Evolutionary conservation across 345 rosid species (phyloP).

Genomic region (Dipteronia sinensis): DNA sequence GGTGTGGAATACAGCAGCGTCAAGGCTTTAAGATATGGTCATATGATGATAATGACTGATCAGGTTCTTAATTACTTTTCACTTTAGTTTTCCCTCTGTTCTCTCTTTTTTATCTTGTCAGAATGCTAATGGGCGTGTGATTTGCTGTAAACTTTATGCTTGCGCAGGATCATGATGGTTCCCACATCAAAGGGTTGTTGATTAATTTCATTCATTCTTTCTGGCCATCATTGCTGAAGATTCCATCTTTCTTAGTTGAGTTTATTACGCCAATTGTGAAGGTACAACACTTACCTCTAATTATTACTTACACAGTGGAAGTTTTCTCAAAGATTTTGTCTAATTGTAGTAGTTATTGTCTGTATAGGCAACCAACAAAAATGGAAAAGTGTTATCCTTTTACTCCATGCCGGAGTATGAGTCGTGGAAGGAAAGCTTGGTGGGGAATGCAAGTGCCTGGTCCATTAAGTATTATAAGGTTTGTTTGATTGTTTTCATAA

Average conservation of each 20-base stretch:
- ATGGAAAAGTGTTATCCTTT: conserved; percentile 53
- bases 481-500: conserved; percentile 20
- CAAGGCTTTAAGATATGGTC: conserved; percentile 95
- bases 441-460: conserved; percentile 76
- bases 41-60: conserved; percentile 99
- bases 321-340: not conserved
- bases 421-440: conserved; percentile 76
- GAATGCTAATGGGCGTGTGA: not conserved
- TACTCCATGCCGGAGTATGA: conserved; percentile 96
- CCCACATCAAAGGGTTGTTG: conserved; percentile 92
- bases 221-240: conserved; percentile 91
- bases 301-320: not conserved
- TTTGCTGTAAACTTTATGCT: conserved; percentile 16
- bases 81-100: not conserved
- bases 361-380: conserved; percentile 66
- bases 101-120: not conserved
- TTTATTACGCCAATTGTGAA: conserved; percentile 96
- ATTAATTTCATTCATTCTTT: conserved; percentile 93
- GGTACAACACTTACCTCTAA: conserved; percentile 35
- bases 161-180: conserved; percentile 94
- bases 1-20: conserved; percentile 61
- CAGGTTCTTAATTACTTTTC: conserved; percentile 52
- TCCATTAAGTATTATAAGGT: conserved; percentile 96
- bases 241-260: conserved; percentile 88
- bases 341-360: not conserved